phyloP scores from a whole-genome alignment of 345 rosid species.

The Chamaenerion angustifolium region DNA sequence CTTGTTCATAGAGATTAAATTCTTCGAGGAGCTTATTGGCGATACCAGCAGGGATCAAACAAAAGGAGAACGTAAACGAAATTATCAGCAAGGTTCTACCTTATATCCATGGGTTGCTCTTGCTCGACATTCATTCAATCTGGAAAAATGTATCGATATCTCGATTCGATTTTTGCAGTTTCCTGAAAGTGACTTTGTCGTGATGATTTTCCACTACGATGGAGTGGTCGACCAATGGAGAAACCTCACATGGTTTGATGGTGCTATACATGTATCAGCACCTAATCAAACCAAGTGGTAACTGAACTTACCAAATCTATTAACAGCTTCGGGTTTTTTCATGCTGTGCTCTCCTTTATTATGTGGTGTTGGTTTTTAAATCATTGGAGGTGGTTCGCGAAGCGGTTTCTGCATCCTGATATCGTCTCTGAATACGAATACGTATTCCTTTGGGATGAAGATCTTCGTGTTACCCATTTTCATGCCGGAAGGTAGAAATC shows the following conservation, averaged over 20 bases:
- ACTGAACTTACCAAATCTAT: background rate
- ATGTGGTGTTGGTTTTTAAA: background rate
- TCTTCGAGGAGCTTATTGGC: slow-evolving; percentile 42
- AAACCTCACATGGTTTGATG: slow-evolving; percentile 48
- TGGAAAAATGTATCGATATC: slow-evolving; percentile 2
- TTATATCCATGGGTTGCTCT: background rate
- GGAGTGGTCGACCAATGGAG: slow-evolving; percentile 62
- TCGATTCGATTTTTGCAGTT: slow-evolving; percentile 29
- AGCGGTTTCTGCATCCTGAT: slow-evolving; percentile 61
- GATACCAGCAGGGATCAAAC: slow-evolving; percentile 60
- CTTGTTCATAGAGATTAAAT: slow-evolving; percentile 26
- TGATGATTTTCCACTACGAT: slow-evolving; percentile 80
- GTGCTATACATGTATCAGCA: slow-evolving; percentile 55
- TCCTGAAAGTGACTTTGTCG: slow-evolving; percentile 31
- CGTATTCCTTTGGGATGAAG: slow-evolving; percentile 62
- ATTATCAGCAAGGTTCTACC: slow-evolving; percentile 48
- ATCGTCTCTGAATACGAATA: slow-evolving; percentile 33
- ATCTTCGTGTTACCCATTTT: slow-evolving; percentile 37
- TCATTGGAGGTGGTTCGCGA: slow-evolving; percentile 72
- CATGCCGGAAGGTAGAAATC: slow-evolving; percentile 27
- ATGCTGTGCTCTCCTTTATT: background rate
- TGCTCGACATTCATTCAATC: background rate
- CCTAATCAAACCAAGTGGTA: slow-evolving; percentile 73
- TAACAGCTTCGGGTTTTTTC: background rate
- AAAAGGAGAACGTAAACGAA: slow-evolving; percentile 49